phyloP scores from a whole-genome alignment of 1,139 yeast species.

The Fermentozyma sake region DNA sequence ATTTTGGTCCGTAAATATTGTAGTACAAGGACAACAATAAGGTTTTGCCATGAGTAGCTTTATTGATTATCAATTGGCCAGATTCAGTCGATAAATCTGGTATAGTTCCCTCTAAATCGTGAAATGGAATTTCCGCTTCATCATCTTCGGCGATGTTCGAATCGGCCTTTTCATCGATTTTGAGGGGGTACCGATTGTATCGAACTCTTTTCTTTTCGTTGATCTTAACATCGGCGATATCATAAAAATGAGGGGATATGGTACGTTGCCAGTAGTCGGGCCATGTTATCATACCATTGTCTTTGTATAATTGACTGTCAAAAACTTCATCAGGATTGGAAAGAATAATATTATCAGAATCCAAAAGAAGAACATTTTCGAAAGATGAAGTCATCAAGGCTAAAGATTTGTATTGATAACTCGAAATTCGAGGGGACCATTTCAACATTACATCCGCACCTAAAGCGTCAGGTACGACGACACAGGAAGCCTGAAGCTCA shows the following conservation, averaged over 20 bases:
- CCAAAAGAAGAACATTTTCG: constrained; percentile 38
- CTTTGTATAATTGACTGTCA: constrained; percentile 47
- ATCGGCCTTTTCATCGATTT: constrained; percentile 5
- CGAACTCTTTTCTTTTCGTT: constrained; percentile 23
- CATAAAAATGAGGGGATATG: constrained; percentile 63
- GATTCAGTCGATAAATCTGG: constrained; percentile 64
- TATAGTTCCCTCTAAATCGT: constrained; percentile 53
- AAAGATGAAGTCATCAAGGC: constrained; percentile 38
- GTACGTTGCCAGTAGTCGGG: constrained; percentile 83
- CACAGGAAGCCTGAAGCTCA: constrained; percentile 13
- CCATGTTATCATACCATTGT: constrained; percentile 66
- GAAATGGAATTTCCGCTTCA: constrained; percentile 25
- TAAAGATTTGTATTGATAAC: constrained; percentile 39
- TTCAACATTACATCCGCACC: constrained; percentile 31
- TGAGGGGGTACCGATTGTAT: constrained; percentile 12
- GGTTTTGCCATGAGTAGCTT: constrained; percentile 49
- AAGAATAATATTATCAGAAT: constrained; percentile 38
- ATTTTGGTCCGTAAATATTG: constrained; percentile 54
- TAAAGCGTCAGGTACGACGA: constrained; percentile 29
- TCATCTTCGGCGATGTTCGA: constrained; percentile 8
- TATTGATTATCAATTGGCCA: constrained; percentile 55
- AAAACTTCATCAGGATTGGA: constrained; percentile 42
- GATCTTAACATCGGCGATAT: constrained; percentile 53
- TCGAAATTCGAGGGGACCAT: constrained; percentile 24
- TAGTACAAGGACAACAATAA: constrained; percentile 51